Base-by-base conservation (phyloP, 345 rosid genomes). In the Euphorbia lathyris region DNA sequence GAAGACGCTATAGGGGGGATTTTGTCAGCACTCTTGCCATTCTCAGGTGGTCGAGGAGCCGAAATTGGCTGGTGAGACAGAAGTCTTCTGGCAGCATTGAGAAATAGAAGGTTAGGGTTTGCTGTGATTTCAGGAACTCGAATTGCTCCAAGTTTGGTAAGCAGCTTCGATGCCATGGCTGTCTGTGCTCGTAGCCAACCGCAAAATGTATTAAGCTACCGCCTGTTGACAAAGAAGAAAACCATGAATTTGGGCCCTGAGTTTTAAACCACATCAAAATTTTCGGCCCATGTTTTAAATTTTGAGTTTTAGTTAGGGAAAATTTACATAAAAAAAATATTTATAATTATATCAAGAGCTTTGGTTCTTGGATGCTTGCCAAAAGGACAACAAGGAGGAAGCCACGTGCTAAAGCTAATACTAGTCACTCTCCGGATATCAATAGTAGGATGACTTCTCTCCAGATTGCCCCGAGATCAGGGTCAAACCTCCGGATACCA, bases 1-100 rank as follows among this genome's bases (percentile, higher is more conserved):
- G 93, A 84, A 23, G 97, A 86, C 4, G 77, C 10, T 4, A 27
- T 34, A 19, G 19, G 23, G 5, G 42, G 22, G 10, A 34, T 50
- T 13, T 9, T 29, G 19, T 30, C 47, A 12, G 27, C 22, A 20
- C 1, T 17, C 6, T 20, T 53, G 48, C n/a, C 14, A 56, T 43
- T 17, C 23, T 42, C 63, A 64, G 43, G 34, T n/a, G 30, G 38
- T 17, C n/a, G 55, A 45, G 20, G 27, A 52, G 42, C 40, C 1
- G 69, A 64, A 72, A 64, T 32, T 29, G 65, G 58, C 10, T 32
- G 65, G 3, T 58, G 27, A 57, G 29, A 57, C 55, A 69, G 58
- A 20, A 43, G 45, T 20, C 57, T 29, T 27, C n/a, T 47, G 25
- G 65, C 9, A 43, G 45, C 29, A 43, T 30, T 45, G 29, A 69